phyloP scores from a whole-genome alignment of 2,329 filamentous ascomycete genomes.

The Fusarium sp. region DNA sequence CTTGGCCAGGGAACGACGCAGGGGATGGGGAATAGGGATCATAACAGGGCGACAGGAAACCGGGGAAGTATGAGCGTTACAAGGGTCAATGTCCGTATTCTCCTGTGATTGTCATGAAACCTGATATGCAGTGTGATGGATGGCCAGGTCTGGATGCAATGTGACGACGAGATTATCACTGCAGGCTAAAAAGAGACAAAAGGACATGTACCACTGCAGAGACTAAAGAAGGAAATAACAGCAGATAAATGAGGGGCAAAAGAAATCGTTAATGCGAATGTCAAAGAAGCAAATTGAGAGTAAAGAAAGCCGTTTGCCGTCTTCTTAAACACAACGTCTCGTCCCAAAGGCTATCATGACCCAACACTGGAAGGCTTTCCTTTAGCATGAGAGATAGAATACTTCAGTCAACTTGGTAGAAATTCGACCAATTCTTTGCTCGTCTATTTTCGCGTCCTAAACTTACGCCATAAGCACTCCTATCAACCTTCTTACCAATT shows the following conservation, averaged over 20 bases:
- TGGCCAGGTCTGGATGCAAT: constrained; percentile 16
- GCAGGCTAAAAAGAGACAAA: constrained; percentile 2
- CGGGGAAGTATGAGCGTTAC: constrained; percentile 34
- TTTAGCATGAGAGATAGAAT: not conserved
- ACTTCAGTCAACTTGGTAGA: not conserved
- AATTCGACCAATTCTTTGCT: not conserved
- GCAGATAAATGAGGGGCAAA: not conserved
- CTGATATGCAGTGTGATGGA: constrained; percentile 13
- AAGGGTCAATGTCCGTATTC: constrained; percentile 2
- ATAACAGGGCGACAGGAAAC: constrained; percentile 23
- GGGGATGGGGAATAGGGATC: constrained; percentile 38
- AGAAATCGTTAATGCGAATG: not conserved
- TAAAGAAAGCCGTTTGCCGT: not conserved
- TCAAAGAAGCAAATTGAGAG: not conserved
- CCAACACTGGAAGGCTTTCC: not conserved
- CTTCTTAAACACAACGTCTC: not conserved
- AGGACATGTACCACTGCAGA: not conserved
- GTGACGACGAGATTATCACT: constrained; percentile 2
- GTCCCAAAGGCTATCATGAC: not conserved
- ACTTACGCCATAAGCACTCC: not conserved
- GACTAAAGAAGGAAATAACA: not conserved
- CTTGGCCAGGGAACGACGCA: constrained; percentile 39
- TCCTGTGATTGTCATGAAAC: constrained; percentile 2
- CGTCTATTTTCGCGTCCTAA: not conserved
- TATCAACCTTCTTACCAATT: constrained; percentile 6